Evolutionary conservation across 495 filamentous ascomycete genomes (phyloP).

Genomic region (Neurospora sp.): DNA sequence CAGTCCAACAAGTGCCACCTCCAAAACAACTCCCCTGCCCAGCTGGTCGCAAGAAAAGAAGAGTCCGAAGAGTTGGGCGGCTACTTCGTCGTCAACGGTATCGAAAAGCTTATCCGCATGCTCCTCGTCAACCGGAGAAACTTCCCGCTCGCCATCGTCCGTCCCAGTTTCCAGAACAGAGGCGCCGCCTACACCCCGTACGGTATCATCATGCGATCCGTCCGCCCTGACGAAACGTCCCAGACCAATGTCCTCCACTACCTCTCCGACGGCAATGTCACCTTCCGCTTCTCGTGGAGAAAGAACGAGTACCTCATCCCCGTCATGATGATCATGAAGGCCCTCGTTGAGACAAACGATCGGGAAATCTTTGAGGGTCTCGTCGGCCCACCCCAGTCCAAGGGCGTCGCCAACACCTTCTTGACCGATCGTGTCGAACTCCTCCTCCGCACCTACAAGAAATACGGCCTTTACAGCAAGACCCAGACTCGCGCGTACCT

Average conservation of each 20-base stretch:
- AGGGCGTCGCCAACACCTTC: conserved; percentile 79
- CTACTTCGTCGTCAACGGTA: conserved; percentile 93
- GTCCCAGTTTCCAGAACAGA: conserved; percentile 76
- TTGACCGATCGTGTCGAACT: conserved; percentile 90
- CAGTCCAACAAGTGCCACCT: conserved; percentile 86
- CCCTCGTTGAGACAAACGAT: conserved; percentile 90
- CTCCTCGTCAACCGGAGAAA: conserved; percentile 82
- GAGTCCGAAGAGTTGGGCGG: conserved; percentile 89
- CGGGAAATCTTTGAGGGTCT: conserved; percentile 89
- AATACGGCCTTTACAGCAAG: conserved; percentile 69
- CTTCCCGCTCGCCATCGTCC: conserved; percentile 86
- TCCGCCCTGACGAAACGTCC: conserved; percentile 90
- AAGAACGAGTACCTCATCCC: conserved; percentile 94
- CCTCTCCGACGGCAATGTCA: conserved; percentile 87
- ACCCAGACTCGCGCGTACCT: conserved; percentile 71
- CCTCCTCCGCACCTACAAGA: conserved; percentile 84
- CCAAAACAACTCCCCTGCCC: conserved; percentile 67
- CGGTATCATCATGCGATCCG: conserved; percentile 83
- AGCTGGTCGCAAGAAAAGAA: conserved; percentile 77
- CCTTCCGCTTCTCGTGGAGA: conserved; percentile 94
- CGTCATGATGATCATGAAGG: conserved; percentile 93
- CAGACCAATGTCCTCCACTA: conserved; percentile 97
- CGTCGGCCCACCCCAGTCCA: conserved; percentile 61
- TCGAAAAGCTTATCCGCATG: conserved; percentile 91
- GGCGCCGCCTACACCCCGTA: conserved; percentile 78